Evolutionary conservation across 495 filamentous ascomycete species (phyloP).

Genomic region (Aspergillus ostianus): DNA sequence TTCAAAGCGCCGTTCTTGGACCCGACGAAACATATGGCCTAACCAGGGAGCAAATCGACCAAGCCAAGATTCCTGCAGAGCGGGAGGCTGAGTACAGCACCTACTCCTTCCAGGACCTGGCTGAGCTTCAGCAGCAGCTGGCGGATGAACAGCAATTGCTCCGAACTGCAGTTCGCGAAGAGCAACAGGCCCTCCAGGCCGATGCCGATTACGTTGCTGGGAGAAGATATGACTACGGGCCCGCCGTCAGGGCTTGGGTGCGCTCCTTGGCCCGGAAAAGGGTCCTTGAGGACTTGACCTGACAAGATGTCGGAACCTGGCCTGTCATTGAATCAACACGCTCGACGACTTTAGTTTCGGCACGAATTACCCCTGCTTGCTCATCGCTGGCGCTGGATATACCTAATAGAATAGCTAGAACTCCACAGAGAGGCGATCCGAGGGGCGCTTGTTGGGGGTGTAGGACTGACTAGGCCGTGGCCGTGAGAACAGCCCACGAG

Average conservation of each 20-base stretch:
- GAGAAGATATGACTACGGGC: constrained; percentile 48
- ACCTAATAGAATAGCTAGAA: background rate
- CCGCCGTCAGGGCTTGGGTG: constrained; percentile 45
- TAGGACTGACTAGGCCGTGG: too few species aligned
- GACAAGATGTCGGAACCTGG: background rate
- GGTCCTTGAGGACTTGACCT: constrained; percentile 27
- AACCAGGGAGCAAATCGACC: constrained; percentile 33
- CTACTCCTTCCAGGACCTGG: constrained; percentile 27
- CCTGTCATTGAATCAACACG: too few species aligned
- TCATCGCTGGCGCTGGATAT: background rate
- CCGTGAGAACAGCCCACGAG: too few species aligned
- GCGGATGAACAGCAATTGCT: constrained; percentile 33
- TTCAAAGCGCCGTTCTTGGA: constrained; percentile 29
- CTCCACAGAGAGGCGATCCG: too few species aligned
- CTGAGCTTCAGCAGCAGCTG: constrained; percentile 28
- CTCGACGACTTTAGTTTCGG: too few species aligned
- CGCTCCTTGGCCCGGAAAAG: constrained; percentile 43
- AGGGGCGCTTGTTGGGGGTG: too few species aligned
- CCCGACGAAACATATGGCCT: constrained; percentile 36
- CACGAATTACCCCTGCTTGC: too few species aligned
- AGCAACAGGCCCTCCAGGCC: constrained; percentile 36
- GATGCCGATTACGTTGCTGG: constrained; percentile 48
- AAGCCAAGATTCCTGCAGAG: constrained; percentile 19
- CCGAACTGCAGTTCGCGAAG: constrained; percentile 40
- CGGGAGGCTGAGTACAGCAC: constrained; percentile 18